These are phyloP conservation scores for Cairneyella variabilis DNA, from an alignment of 495 filamentous ascomycete genomes.

Conservation along the genomic window DNA sequence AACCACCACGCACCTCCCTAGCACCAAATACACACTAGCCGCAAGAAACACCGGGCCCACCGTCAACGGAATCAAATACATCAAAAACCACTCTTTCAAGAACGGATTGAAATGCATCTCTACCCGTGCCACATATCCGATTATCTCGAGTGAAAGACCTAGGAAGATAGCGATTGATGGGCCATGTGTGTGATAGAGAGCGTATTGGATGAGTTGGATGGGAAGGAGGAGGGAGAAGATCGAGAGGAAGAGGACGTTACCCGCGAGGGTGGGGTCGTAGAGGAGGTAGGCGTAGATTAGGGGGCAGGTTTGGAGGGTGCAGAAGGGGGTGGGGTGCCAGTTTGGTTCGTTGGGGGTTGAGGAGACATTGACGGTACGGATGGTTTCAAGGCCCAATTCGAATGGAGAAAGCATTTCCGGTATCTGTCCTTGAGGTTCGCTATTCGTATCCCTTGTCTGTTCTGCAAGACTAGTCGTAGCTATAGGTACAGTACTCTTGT, in stretches of 20 bases:
- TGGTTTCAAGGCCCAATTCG: background rate
- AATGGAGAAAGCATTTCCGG: background rate
- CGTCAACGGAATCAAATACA: conserved; percentile 6
- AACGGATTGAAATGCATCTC: conserved; percentile 38
- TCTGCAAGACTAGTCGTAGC: background rate
- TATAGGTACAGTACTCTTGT: no score
- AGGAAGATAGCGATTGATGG: conserved; percentile 28
- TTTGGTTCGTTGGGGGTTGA: background rate
- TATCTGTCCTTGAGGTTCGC: background rate
- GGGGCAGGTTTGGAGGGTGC: conserved; percentile 24
- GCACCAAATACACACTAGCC: background rate
- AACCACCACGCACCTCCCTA: no score
- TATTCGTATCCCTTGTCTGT: background rate
- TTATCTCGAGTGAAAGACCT: conserved; percentile 34
- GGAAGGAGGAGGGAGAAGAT: conserved; percentile 20
- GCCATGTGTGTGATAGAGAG: conserved; percentile 7
- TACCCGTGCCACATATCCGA: conserved; percentile 36
- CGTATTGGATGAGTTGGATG: conserved; percentile 7
- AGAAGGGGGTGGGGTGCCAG: background rate
- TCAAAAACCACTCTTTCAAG: conserved; percentile 30
- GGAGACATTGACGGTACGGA: background rate
- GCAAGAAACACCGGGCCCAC: background rate
- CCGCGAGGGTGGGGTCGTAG: conserved; percentile 34
- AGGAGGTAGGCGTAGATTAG: conserved; percentile 24
- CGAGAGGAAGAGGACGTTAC: conserved; percentile 31